Base-by-base conservation (phyloP, 768 basidiomycete genomes). In the Suillus spraguei region DNA sequence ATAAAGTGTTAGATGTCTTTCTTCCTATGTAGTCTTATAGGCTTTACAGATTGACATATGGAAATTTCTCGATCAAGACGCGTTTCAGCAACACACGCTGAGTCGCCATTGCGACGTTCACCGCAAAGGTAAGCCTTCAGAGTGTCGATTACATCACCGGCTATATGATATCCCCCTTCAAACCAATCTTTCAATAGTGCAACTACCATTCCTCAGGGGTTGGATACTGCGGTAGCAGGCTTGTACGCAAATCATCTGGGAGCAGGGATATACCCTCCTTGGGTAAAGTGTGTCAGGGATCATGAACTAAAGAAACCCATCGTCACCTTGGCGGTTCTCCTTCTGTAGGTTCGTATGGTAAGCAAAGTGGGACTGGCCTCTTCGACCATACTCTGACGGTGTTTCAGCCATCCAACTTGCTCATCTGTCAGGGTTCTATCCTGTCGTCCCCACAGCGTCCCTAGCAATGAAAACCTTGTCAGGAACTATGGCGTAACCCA, bases 311-410 rank as follows among this genome's bases (percentile, higher is more conserved):
- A 77, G 47, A 75, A 75, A 14, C 78, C 82, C 1, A 77, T 84
- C n/a, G 65, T 85, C 49, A 76, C 85, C 66, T 82, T 36, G 83
- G 83, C n/a, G 84, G 84, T 4, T 71, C 81, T 20, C 76, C 77
- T 10, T 81, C 80, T 22, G 81, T 84, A 1, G 84, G 83, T n/a
- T 78, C 78, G 72, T 80, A 74, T 56, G 73, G 82, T 80, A 63
- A 64, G 75, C 69, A 14, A 50, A 66, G 55, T 44, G 14, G 17
- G 6, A 41, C 42, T 65, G 32, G 20, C 50, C 24, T 9, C 63
- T 72, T 33, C 62, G 59, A 28, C 33, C 36, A 2, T 38, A 44
- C 20, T 14, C 60, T 24, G 24, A 32, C 35, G n/a, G 54, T 44
- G 32, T 39, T 13, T 1, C 61, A 79, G 80, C 63, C 17, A 74